A percentile compares a stretch with the other conserved stretches of the same genome.
phyloP scores from a whole-genome alignment of 306 rosid genomes.

The Acacia crassicarpa region DNA sequence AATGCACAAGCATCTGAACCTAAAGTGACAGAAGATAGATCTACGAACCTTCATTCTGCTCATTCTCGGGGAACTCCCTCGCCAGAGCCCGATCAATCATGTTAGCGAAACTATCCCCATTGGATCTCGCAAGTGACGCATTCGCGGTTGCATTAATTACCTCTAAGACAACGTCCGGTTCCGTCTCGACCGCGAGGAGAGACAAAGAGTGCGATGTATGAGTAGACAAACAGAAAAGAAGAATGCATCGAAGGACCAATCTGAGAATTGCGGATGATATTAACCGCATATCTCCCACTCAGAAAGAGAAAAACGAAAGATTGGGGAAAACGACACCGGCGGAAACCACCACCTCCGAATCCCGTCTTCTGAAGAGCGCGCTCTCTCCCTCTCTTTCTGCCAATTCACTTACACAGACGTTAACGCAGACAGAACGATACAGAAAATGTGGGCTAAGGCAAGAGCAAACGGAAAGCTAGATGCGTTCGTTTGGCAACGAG shows the following conservation, averaged over 20 bases:
- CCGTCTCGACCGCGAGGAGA: conserved; percentile 37
- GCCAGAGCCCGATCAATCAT: conserved; percentile 95
- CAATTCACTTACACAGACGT: neutral
- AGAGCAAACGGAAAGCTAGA: neutral
- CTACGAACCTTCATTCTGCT: conserved; percentile 74
- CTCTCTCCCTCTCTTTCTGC: neutral
- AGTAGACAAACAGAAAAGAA: conserved; percentile 37
- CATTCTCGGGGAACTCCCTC: conserved; percentile 85
- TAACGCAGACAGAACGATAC: conserved; percentile 24
- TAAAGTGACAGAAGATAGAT: conserved; percentile 34
- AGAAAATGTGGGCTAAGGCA: conserved; percentile 12
- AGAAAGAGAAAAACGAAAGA: conserved; percentile 13
- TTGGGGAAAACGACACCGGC: conserved; percentile 27
- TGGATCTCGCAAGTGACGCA: conserved; percentile 65
- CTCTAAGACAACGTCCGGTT: conserved; percentile 30
- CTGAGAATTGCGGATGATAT: conserved; percentile 40
- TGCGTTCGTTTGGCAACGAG: neutral
- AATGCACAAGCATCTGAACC: conserved; percentile 21
- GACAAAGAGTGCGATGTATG: conserved; percentile 41
- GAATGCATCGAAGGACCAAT: conserved; percentile 39
- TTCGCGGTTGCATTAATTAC: conserved; percentile 62
- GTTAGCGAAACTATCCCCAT: conserved; percentile 69
- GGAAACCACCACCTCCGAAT: conserved; percentile 36
- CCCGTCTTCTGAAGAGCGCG: conserved; percentile 38
- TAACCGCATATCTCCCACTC: conserved; percentile 64